Percentiles rank a stretch among this genome's conserved stretches.
Conservation (phyloP, 768 basidiomycete species). For the Boletus rex-veris region DNA sequence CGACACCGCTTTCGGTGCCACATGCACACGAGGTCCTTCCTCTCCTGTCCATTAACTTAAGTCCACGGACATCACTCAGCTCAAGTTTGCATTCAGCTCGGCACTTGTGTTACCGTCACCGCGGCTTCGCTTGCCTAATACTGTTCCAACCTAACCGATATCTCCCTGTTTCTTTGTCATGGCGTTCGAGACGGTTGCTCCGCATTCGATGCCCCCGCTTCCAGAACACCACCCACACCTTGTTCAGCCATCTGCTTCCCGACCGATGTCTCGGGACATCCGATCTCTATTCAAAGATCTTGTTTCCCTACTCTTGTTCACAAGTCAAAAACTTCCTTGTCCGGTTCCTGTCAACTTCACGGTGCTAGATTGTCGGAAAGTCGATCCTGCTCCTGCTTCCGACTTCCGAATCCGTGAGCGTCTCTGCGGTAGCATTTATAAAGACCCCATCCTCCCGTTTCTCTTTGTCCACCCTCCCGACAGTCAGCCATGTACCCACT, state of each 20-base stretch:
- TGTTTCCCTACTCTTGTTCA: slow-evolving; percentile 6
- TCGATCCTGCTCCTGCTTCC: slow-evolving; percentile 32
- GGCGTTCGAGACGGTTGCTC: slow-evolving; percentile 21
- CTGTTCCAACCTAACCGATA: slow-evolving; percentile 26
- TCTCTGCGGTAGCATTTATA: slow-evolving; percentile 24
- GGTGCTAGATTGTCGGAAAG: slow-evolving; percentile 35
- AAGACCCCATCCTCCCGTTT: slow-evolving; percentile 10
- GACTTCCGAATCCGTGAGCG: slow-evolving; percentile 33
- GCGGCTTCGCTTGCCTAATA: slow-evolving; percentile 36
- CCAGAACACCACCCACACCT: slow-evolving; percentile 17
- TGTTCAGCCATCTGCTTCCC: slow-evolving; percentile 5
- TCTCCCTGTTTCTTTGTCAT: slow-evolving; percentile 33
- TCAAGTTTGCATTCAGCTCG: slow-evolving; percentile 30
- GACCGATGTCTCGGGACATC: slow-evolving; percentile 14
- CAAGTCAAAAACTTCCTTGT: slow-evolving; percentile 22
- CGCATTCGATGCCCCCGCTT: slow-evolving; percentile 23
- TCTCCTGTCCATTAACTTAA: slow-evolving; percentile 37
- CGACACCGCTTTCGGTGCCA: slow-evolving; percentile 31
- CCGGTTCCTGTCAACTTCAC: slow-evolving; percentile 21
- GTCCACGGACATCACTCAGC: slow-evolving; percentile 36
- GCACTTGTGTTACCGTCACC: slow-evolving; percentile 36
- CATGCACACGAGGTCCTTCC: slow-evolving; percentile 36
- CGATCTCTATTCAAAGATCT: slow-evolving; percentile 21
- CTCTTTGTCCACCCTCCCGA: slow-evolving; percentile 13
- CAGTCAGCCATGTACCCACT: slow-evolving; percentile 18